phyloP scores from a whole-genome alignment of 176 grass and related monocot genomes.

The Bonia amplexicaulis region DNA sequence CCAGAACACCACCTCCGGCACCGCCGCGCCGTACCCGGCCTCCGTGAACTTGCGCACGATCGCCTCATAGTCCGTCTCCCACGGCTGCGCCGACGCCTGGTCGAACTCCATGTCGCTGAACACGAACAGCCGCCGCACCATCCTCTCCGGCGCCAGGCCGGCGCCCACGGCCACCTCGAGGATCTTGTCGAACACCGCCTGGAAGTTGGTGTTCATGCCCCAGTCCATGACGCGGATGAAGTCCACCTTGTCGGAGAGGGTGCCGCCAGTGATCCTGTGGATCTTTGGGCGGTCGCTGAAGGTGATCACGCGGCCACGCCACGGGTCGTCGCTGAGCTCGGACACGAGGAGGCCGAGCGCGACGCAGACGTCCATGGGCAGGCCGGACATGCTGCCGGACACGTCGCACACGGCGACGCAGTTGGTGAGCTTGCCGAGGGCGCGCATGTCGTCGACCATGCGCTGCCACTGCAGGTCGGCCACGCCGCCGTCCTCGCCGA shows the following conservation, averaged over 20 bases:
- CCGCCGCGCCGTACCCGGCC: slow-evolving; percentile 32
- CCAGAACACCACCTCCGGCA: slow-evolving; percentile 69
- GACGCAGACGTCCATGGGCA: slow-evolving; percentile 64
- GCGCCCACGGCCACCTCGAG: slow-evolving; percentile 36
- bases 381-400: slow-evolving; percentile 59
- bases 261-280: slow-evolving; percentile 29
- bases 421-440: slow-evolving; percentile 41
- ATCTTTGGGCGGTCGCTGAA: slow-evolving; percentile 42
- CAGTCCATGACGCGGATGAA: slow-evolving; percentile 44
- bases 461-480: slow-evolving; percentile 70
- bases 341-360: slow-evolving; percentile 75
- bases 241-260: slow-evolving; percentile 24
- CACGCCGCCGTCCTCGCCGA: slow-evolving; percentile 4
- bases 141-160: slow-evolving; percentile 27
- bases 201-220: slow-evolving; percentile 52
- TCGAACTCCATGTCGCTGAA: slow-evolving; percentile 80
- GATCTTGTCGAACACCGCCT: slow-evolving; percentile 55
- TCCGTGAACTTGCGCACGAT: slow-evolving; percentile 45
- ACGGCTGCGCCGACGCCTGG: slow-evolving; percentile 20
- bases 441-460: slow-evolving; percentile 58
- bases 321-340: slow-evolving; percentile 73
- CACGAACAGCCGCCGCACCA: slow-evolving; percentile 50
- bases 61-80: slow-evolving; percentile 66
- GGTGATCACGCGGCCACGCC: slow-evolving; percentile 64
- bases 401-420: slow-evolving; percentile 86